Base-by-base conservation (phyloP, 2,329 filamentous ascomycete species). In the Aureobasidium sp. region DNA sequence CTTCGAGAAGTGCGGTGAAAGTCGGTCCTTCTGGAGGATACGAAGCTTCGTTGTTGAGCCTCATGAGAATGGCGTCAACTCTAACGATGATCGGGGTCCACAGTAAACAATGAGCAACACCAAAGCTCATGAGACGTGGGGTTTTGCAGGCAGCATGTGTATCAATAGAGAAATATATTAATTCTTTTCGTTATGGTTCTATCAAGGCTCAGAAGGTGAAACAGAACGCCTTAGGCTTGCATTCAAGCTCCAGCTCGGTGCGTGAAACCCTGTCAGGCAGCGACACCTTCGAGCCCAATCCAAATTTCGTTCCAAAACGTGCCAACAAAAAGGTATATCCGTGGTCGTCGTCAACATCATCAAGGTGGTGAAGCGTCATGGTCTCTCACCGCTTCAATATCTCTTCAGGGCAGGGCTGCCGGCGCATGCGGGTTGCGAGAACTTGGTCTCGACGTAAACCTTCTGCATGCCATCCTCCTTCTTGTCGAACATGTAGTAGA, bases 391-490 rank as follows among this genome's bases (percentile, higher is more conserved):
- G 53, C 41, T 14, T 44, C 29, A 22, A 55, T 75, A 80, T 62
- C 69, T 79, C 36, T 78, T 84, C 70, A 86, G 72, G 48, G 70
- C 66, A 1, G 84, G 84, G 51, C 77, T 78, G 7, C 80, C 83
- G 39, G 73, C 61, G 6, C 75, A 76, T 11, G 82, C 75, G 25
- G 83, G 80, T 62, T 73, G 75, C 22, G 82, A 84, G 71, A 82
- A 82, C 67, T 75, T 81, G 1, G 84, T 87, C 76, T 84, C 73
- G 12, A 86, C 80, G 71, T 82, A 95, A 1, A 94, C 83, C 80
- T 96, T 95, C 74, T 95, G 90, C 80, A 95, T 89, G 3, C 79
- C 78, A 68, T 90, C 87, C 64, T 88, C 81, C 69, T 78, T 80
- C 67, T 92, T 88, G 64, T 93, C 88, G 3, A 95, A 80, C 34